A percentile compares a stretch with the other conserved stretches of the same genome.
Evolutionary conservation across 352 stramenopile genomes (phyloP).

Genomic region (Pythium monospermum): DNA sequence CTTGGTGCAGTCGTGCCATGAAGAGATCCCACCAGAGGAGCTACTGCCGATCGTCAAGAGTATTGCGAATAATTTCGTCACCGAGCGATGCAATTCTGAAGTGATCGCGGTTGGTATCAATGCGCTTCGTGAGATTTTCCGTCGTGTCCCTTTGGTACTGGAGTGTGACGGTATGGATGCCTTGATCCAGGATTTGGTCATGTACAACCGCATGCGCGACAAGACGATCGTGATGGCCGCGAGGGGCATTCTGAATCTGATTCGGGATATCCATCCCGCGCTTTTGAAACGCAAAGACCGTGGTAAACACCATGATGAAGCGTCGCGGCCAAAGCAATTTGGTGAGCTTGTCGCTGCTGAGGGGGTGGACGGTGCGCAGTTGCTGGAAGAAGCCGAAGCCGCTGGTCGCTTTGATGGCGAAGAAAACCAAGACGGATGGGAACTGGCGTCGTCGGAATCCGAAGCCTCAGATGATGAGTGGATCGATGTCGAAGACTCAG

Average conservation of each 20-base stretch:
- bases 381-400: slow-evolving; percentile 85
- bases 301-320: slow-evolving; percentile 87
- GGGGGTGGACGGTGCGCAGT: slow-evolving; percentile 94
- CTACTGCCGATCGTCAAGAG: slow-evolving; percentile 94
- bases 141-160: slow-evolving; percentile 91
- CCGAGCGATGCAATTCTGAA: slow-evolving; percentile 92
- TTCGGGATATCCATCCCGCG: slow-evolving; percentile 93
- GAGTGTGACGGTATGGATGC: slow-evolving; percentile 91
- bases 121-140: slow-evolving; percentile 93
- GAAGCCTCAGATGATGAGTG: slow-evolving; percentile 68
- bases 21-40: slow-evolving; percentile 96
- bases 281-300: slow-evolving; percentile 97
- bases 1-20: slow-evolving; percentile 96
- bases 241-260: slow-evolving; percentile 94
- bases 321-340: slow-evolving; percentile 85
- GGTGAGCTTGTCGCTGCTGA: slow-evolving; percentile 89
- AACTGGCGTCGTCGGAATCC: slow-evolving; percentile 61
- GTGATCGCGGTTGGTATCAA: slow-evolving; percentile 99
- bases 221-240: slow-evolving; percentile 97
- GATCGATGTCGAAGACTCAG: slow-evolving; percentile 53
- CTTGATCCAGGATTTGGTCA: slow-evolving; percentile 90
- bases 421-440: slow-evolving; percentile 81
- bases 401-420: slow-evolving; percentile 72
- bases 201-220: slow-evolving; percentile 95
- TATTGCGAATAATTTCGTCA: slow-evolving; percentile 98